Evolutionary conservation across 371 early-diverging fungal species (phyloP), one percentile per base, ranked within the genome.

Genomic region (Dentiscutata heterogama): DNA sequence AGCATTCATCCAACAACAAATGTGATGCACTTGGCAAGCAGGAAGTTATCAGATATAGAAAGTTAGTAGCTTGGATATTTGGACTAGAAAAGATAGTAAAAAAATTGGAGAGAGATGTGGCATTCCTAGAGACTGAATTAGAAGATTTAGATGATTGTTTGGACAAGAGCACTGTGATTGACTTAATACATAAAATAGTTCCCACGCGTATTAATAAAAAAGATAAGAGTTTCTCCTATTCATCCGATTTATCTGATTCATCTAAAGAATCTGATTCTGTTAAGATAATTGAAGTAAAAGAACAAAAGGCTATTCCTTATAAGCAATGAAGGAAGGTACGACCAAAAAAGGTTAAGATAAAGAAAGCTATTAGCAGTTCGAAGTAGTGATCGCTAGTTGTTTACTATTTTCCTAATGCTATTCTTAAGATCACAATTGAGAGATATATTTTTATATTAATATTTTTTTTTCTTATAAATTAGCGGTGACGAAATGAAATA

Each of bases 101-200:
- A n/a, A n/a, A n/a, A n/a, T n/a, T n/a, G n/a, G n/a, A n/a, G n/a
- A n/a, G n/a, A n/a, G n/a, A n/a, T n/a, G n/a, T n/a, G n/a, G n/a
- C n/a, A n/a, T n/a, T n/a, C 16, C 39, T 70, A 42, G 35, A 70
- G 35, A 18, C 2, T 6, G 18, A 70, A 70, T 70, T 70, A 42
- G 20, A 70, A 46, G 70, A 20, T 70, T 35, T 70, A 20, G 18
- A 35, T 18, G 42, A 70, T 16, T 35, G 35, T 70, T 14, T 70
- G 10, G 20, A 70, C 39, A 70, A 20, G 20, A 39, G 39, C 10
- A 70, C 70, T 70, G 70, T 70, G 42, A 3, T 67, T 29, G 20
- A 67, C 67, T 67, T 67, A 39, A 67, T 67, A 35, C 67, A 70
- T 35, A 6, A 70, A 70, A 70, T 70, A 42, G 70, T 42, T 70